These are phyloP conservation scores for Medicago lupulina DNA, from an alignment of 306 rosid species.

Conservation along the genomic window DNA sequence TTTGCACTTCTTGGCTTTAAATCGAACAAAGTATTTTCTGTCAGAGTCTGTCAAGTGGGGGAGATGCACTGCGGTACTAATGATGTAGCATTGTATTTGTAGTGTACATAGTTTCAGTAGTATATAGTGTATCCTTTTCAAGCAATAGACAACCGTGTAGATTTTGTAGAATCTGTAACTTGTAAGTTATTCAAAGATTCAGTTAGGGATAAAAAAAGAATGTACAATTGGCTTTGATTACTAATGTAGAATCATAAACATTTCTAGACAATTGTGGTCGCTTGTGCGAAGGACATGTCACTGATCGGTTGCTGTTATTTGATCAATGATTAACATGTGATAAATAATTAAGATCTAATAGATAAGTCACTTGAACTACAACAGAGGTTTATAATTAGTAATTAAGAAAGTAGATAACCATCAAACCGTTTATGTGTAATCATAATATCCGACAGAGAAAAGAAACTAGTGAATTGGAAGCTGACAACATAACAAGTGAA, in stretches of 20 bases:
- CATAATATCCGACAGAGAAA: too few species aligned
- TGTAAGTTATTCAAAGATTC: conserved; percentile 37
- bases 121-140: conserved; percentile 34
- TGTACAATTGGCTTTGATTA: conserved; percentile 41
- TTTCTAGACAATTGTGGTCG: background rate
- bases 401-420: background rate
- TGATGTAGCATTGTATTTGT: conserved; percentile 27
- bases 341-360: background rate
- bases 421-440: too few species aligned
- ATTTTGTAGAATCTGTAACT: conserved; percentile 45
- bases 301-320: conserved; percentile 29
- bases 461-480: too few species aligned
- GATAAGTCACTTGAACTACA: background rate
- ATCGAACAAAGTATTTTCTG: background rate
- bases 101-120: conserved; percentile 46
- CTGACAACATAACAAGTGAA: too few species aligned
- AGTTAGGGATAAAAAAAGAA: conserved; percentile 34
- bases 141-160: conserved; percentile 40
- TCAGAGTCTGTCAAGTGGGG: conserved; percentile 31
- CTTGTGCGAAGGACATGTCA: conserved; percentile 1
- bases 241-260: conserved; percentile 27
- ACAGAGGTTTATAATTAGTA: background rate
- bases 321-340: conserved; percentile 12
- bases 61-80: conserved; percentile 18
- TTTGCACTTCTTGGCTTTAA: conserved; percentile 34